These are phyloP conservation scores for Plasmopara muralis DNA, from an alignment of 352 stramenopile species.

Conservation along the genomic window DNA sequence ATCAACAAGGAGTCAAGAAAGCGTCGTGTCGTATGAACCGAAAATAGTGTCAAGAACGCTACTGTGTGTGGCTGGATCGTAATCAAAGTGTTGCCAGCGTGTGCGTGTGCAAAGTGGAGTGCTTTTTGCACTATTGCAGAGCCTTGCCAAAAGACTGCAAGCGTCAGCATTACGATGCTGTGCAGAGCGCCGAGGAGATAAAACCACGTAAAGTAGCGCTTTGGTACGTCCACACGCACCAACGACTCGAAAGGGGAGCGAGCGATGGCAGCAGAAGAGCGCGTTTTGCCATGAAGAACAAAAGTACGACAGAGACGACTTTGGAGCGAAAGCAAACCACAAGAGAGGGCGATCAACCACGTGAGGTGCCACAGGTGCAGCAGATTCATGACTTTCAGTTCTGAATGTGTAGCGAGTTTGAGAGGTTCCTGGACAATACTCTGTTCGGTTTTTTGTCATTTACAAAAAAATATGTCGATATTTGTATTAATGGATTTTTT, in stretches of 20 bases:
- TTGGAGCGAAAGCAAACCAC: slow-evolving; percentile 29
- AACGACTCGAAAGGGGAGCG: slow-evolving; percentile 24
- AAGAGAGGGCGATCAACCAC: slow-evolving; percentile 23
- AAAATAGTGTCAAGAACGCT: slow-evolving; percentile 43
- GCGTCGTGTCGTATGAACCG: slow-evolving; percentile 42
- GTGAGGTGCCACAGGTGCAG: slow-evolving; percentile 26
- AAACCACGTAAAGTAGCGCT: slow-evolving; percentile 69
- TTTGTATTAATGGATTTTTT: too few relatives aligned
- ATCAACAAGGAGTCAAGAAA: slow-evolving; percentile 56
- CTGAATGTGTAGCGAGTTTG: too few relatives aligned
- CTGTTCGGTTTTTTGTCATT: too few relatives aligned
- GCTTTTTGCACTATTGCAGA: slow-evolving; percentile 24
- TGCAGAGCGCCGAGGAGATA: slow-evolving; percentile 53
- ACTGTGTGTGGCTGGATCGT: slow-evolving; percentile 35
- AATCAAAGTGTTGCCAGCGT: slow-evolving; percentile 7
- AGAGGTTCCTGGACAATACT: too few relatives aligned
- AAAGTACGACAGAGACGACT: slow-evolving; percentile 34
- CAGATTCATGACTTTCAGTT: too few relatives aligned
- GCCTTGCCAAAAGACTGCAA: slow-evolving; percentile 27
- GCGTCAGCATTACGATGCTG: slow-evolving; percentile 30
- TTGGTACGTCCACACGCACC: slow-evolving; percentile 37
- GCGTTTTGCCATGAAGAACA: slow-evolving; percentile 39
- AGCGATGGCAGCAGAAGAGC: slow-evolving; percentile 17
- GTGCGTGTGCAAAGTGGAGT: slow-evolving; percentile 30
- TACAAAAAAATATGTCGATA: too few relatives aligned